Conservation (phyloP, 83 land plant species). For the Picea abies region DNA sequence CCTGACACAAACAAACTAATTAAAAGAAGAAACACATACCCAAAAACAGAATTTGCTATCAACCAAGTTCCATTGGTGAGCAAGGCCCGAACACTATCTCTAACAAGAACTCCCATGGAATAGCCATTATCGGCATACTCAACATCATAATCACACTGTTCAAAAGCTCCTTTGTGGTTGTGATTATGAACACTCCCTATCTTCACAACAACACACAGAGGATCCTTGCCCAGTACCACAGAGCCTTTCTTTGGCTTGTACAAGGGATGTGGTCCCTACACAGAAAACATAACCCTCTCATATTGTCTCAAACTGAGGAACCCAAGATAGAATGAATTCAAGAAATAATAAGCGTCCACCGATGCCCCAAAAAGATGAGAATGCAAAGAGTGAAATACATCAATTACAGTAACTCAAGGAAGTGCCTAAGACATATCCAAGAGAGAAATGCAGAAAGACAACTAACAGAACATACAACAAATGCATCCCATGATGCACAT, state of each 20-base stretch:
- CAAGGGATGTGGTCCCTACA: no score
- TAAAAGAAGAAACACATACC: background rate
- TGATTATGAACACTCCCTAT: conserved; percentile 7
- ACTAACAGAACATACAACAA: no score
- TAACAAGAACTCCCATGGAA: conserved; percentile 75
- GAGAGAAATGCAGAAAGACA: no score
- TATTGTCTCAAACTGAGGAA: background rate
- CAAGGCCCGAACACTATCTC: conserved; percentile 43
- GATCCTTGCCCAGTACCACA: conserved; percentile 24
- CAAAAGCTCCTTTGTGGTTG: conserved; percentile 33
- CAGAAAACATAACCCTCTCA: background rate
- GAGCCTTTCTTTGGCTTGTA: conserved; percentile 62
- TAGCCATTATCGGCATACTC: conserved; percentile 82
- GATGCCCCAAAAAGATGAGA: no score
- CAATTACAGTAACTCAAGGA: no score
- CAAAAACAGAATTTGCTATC: conserved; percentile 9
- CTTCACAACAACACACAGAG: no score
- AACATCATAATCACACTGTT: conserved; percentile 82
- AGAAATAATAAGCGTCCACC: background rate
- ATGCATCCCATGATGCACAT: no score
- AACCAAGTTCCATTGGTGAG: conserved; percentile 46
- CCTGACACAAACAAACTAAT: no score
- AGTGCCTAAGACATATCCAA: no score
- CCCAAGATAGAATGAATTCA: background rate
- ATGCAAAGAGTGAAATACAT: no score